phyloP scores from a whole-genome alignment of 495 filamentous ascomycete genomes.

The Cladorrhinum samala region DNA sequence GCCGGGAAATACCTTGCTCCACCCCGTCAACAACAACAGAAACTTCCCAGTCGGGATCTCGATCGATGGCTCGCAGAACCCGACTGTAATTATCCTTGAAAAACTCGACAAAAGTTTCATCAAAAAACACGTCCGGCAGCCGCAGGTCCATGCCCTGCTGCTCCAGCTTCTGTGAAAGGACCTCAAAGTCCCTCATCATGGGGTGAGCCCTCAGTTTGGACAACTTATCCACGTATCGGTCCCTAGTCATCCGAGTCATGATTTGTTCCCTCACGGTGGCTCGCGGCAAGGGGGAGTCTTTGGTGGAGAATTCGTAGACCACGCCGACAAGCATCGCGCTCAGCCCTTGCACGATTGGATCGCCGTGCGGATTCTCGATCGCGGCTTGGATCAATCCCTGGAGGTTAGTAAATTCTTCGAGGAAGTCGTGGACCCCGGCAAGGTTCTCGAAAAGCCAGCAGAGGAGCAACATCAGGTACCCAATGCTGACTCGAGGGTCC shows the following conservation, averaged over 20 bases:
- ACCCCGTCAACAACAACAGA: conserved; percentile 70
- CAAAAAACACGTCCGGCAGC: conserved; percentile 80
- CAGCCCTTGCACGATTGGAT: conserved; percentile 68
- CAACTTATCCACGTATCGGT: conserved; percentile 83
- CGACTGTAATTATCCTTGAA: conserved; percentile 93
- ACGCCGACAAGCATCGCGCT: conserved; percentile 80
- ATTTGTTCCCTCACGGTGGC: conserved; percentile 77
- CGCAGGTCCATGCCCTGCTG: conserved; percentile 49
- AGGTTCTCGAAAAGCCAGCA: conserved; percentile 92
- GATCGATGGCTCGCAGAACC: conserved; percentile 78
- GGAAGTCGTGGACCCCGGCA: conserved; percentile 85
- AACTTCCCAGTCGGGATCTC: conserved; percentile 81
- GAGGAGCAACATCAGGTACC: conserved; percentile 87
- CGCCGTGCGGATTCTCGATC: conserved; percentile 54
- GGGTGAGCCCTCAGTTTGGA: conserved; percentile 71
- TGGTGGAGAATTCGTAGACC: conserved; percentile 95
- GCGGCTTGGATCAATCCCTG: conserved; percentile 69
- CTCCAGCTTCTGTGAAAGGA: conserved; percentile 62
- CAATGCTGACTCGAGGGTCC: conserved; percentile 76
- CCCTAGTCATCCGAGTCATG: conserved; percentile 70
- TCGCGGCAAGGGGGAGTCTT: conserved; percentile 86
- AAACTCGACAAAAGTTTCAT: conserved; percentile 84
- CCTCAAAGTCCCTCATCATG: conserved; percentile 86
- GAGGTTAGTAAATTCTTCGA: conserved; percentile 89
- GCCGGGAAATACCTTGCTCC: conserved; percentile 75